phyloP scores from a whole-genome alignment of 345 rosid species.

The Trapa bicornis region DNA sequence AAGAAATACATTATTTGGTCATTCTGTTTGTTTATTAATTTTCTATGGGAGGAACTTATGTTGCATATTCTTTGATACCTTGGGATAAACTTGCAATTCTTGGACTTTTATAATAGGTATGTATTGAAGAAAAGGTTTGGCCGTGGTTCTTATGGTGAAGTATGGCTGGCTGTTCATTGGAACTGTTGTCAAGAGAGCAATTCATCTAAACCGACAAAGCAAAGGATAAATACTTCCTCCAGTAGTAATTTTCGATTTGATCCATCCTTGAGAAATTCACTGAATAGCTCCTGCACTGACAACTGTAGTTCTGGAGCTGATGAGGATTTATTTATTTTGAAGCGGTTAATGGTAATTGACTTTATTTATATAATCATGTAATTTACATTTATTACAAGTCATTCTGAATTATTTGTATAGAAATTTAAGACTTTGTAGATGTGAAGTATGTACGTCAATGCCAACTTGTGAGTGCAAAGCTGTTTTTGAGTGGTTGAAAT shows the following conservation, averaged over 20 bases:
- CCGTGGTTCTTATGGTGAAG: constrained; percentile 91
- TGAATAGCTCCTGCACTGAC: constrained; percentile 22
- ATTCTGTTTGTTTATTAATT: not conserved
- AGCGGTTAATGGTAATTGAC: constrained; percentile 77
- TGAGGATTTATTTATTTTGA: constrained; percentile 51
- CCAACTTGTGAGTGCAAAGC: not conserved
- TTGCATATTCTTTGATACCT: not conserved
- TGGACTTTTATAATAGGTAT: constrained; percentile 38
- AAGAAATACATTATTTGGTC: not conserved
- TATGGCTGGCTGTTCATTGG: constrained; percentile 89
- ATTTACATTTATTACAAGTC: not conserved
- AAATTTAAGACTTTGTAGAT: not conserved
- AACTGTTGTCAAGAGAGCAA: constrained; percentile 44
- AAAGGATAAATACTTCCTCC: constrained; percentile 25
- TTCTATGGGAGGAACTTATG: not conserved
- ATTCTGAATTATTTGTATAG: not conserved
- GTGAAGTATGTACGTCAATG: not conserved
- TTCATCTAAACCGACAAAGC: constrained; percentile 30
- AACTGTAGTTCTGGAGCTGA: constrained; percentile 32
- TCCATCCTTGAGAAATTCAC: constrained; percentile 18
- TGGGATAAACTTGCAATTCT: constrained; percentile 6
- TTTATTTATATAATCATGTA: not conserved
- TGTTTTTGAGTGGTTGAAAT: not conserved
- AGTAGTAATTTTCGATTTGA: constrained; percentile 17
- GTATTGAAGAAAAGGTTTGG: constrained; percentile 75